Percentiles rank a stretch among this genome's conserved stretches.
These are phyloP conservation scores for Colletotrichum musicola DNA, from an alignment of 2,329 filamentous ascomycete species.

Conservation along the genomic window DNA sequence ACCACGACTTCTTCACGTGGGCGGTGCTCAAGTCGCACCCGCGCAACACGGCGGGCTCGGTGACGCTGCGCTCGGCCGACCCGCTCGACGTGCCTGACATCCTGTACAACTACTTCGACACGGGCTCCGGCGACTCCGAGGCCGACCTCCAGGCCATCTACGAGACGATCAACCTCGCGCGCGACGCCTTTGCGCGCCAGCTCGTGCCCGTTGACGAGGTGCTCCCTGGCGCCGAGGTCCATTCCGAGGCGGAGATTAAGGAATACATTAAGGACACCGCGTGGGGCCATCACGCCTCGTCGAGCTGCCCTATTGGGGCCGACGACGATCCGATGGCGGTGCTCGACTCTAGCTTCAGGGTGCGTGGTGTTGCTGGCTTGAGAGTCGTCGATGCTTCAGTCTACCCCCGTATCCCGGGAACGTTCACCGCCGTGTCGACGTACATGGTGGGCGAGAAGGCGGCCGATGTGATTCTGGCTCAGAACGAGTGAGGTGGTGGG, in stretches of 20 bases:
- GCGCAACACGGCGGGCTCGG: slow-evolving; percentile 71
- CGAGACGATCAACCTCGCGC: slow-evolving; percentile 67
- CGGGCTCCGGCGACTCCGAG: slow-evolving; percentile 59
- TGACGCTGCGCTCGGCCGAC: slow-evolving; percentile 70
- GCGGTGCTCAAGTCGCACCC: slow-evolving; percentile 72
- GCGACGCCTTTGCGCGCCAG: slow-evolving; percentile 54
- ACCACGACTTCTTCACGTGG: slow-evolving; percentile 58
- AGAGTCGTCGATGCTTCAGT: slow-evolving; percentile 61
- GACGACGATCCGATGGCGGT: slow-evolving; percentile 53
- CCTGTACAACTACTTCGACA: slow-evolving; percentile 71
- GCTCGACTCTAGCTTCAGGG: slow-evolving; percentile 62
- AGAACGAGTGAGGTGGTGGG: slow-evolving; percentile 3
- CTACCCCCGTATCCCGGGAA: slow-evolving; percentile 53
- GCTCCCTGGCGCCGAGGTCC: slow-evolving; percentile 40
- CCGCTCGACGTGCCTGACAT: slow-evolving; percentile 75
- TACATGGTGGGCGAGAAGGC: slow-evolving; percentile 51
- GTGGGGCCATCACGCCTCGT: slow-evolving; percentile 52
- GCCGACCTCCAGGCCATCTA: slow-evolving; percentile 65
- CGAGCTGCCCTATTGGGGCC: slow-evolving; percentile 49
- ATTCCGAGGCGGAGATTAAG: slow-evolving; percentile 38
- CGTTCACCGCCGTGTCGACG: slow-evolving; percentile 49
- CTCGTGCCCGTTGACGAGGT: slow-evolving; percentile 40
- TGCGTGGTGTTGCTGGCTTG: slow-evolving; percentile 58
- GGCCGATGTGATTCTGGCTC: slow-evolving; percentile 46
- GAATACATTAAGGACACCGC: slow-evolving; percentile 47